phyloP scores from a whole-genome alignment of 257 asterid genomes.

The Solanum chilense region DNA sequence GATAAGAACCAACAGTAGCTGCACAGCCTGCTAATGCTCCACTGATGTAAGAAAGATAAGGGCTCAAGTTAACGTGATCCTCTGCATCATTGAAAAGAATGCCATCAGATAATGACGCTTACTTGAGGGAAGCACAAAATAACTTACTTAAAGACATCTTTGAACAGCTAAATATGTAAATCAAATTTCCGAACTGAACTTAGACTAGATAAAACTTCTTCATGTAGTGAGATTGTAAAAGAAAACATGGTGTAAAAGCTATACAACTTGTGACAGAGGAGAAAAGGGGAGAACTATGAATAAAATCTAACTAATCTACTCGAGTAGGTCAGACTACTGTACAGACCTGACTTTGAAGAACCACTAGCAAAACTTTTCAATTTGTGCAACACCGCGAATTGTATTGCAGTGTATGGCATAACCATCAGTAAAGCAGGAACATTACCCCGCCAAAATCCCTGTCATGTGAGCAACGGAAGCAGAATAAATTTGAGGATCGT shows the following conservation, averaged over 20 bases:
- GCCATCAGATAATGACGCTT: neutral
- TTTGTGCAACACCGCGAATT: constrained; percentile 68
- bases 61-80: constrained; percentile 66
- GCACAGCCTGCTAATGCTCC: constrained; percentile 96
- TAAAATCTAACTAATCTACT: neutral
- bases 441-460: constrained; percentile 99
- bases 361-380: constrained; percentile 77
- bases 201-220: neutral
- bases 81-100: constrained; percentile 37
- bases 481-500: neutral
- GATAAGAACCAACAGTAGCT: constrained; percentile 93
- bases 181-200: neutral
- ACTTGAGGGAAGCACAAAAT: neutral
- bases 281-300: neutral
- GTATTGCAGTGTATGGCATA: constrained; percentile 95
- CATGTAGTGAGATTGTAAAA: neutral
- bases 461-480: neutral
- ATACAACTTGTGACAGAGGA: neutral
- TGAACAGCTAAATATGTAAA: neutral
- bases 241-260: neutral
- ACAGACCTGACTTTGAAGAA: constrained; percentile 78
- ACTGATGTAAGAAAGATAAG: constrained; percentile 74
- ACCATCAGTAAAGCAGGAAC: constrained; percentile 96
- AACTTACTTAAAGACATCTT: neutral
- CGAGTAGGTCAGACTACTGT: neutral